A percentile compares a stretch with the other conserved stretches of the same genome.
These are phyloP conservation scores for Cordyceps fumosorosea DNA, from an alignment of 2,329 filamentous ascomycete species.

Conservation along the genomic window DNA sequence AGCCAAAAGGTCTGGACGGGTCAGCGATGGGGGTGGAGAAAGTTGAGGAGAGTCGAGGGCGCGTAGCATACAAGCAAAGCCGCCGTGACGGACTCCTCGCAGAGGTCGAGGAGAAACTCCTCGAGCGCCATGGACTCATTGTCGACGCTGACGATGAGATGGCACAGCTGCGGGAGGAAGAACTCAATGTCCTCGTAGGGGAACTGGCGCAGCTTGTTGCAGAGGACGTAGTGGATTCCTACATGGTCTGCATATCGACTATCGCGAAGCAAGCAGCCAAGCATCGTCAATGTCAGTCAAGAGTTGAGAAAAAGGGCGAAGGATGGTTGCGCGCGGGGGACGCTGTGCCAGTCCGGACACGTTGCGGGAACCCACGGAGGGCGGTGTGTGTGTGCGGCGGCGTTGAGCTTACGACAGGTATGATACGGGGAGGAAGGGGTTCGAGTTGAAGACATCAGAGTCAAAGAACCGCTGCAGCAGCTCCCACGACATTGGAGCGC, in stretches of 20 bases:
- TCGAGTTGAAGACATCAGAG: slow-evolving; percentile 89
- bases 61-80: slow-evolving; percentile 60
- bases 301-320: background rate
- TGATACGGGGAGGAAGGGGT: slow-evolving; percentile 80
- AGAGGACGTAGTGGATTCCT: slow-evolving; percentile 83
- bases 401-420: slow-evolving; percentile 68
- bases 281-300: background rate
- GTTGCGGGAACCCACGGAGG: background rate
- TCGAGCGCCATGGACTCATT: slow-evolving; percentile 89
- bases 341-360: background rate
- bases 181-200: slow-evolving; percentile 89
- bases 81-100: slow-evolving; percentile 80
- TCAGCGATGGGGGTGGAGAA: background rate
- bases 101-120: slow-evolving; percentile 79
- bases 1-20: slow-evolving; percentile 74
- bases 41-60: background rate
- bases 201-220: slow-evolving; percentile 82
- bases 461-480: slow-evolving; percentile 85
- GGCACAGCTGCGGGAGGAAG: slow-evolving; percentile 82
- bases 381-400: background rate
- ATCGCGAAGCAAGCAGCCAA: slow-evolving; percentile 21
- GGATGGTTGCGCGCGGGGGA: background rate
- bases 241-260: slow-evolving; percentile 87
- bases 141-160: slow-evolving; percentile 80
- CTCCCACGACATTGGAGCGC: slow-evolving; percentile 67